These are phyloP conservation scores for Scleroderma citrinum DNA, from an alignment of 768 basidiomycete species.

Conservation along the genomic window DNA sequence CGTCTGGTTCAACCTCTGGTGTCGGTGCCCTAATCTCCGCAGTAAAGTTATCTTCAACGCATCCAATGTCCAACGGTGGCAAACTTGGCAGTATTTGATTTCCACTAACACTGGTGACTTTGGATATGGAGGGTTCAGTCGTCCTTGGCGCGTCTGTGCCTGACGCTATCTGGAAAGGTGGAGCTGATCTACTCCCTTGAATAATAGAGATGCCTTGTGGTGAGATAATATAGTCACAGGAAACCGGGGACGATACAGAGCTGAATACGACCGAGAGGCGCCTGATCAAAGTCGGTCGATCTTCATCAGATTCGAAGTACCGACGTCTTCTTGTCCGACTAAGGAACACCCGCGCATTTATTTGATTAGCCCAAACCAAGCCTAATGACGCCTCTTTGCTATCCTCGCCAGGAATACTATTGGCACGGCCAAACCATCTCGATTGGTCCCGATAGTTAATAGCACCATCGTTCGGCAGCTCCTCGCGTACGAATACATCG, in stretches of 20 bases:
- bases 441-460: conserved; percentile 69
- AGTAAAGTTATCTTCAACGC: conserved; percentile 23
- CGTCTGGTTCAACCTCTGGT: conserved; percentile 26
- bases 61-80: too few species aligned
- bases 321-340: conserved; percentile 67
- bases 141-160: too few species aligned
- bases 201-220: conserved; percentile 45
- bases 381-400: conserved; percentile 81
- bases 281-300: conserved; percentile 52
- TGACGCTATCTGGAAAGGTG: too few species aligned
- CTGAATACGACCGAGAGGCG: conserved; percentile 77
- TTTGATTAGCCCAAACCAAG: conserved; percentile 89
- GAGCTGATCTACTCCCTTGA: conserved; percentile 15
- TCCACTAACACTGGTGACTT: too few species aligned
- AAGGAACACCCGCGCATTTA: conserved; percentile 82
- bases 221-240: conserved; percentile 73
- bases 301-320: conserved; percentile 41
- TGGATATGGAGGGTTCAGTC: too few species aligned
- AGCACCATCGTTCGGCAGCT: conserved; percentile 11
- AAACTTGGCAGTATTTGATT: too few species aligned
- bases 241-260: conserved; percentile 48
- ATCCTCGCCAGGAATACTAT: conserved; percentile 50
- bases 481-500: conserved; percentile 55
- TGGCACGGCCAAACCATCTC: conserved; percentile 67
- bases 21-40: conserved; percentile 11